These are phyloP conservation scores for Dicorynia guianensis DNA, from an alignment of 306 rosid species.

Conservation along the genomic window DNA sequence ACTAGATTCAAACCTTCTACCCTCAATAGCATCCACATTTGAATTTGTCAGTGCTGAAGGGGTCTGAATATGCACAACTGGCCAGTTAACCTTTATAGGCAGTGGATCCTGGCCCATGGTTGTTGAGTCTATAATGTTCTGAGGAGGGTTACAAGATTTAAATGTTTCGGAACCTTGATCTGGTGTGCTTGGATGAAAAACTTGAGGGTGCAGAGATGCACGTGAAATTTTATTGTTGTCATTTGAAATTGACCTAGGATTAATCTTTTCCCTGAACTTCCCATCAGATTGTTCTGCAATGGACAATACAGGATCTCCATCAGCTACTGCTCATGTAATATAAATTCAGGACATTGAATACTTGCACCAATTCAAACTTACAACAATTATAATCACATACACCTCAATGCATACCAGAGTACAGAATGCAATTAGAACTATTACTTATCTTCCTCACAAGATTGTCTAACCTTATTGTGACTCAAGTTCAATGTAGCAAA, in stretches of 20 bases:
- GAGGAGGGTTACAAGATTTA: constrained; percentile 53
- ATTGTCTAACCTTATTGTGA: constrained; percentile 12
- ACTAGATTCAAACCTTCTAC: constrained; percentile 56
- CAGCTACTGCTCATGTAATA: constrained; percentile 50
- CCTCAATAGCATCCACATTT: constrained; percentile 57
- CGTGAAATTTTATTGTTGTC: constrained; percentile 54
- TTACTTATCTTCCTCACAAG: neutral
- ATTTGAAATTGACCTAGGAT: constrained; percentile 51
- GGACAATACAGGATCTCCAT: constrained; percentile 55
- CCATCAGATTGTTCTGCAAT: constrained; percentile 65
- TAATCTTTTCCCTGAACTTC: constrained; percentile 58
- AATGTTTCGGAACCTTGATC: constrained; percentile 60
- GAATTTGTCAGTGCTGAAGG: constrained; percentile 44
- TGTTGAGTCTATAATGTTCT: constrained; percentile 52
- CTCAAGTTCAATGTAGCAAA: constrained; percentile 24
- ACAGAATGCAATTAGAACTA: constrained; percentile 23
- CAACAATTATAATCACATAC: constrained; percentile 1
- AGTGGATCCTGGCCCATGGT: constrained; percentile 56
- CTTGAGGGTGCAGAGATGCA: constrained; percentile 49
- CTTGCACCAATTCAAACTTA: constrained; percentile 35
- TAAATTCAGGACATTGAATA: constrained; percentile 31
- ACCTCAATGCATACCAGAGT: constrained; percentile 28
- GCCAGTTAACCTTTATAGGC: constrained; percentile 50
- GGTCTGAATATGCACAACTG: constrained; percentile 47
- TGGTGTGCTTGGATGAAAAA: constrained; percentile 47